phyloP scores from a whole-genome alignment of 2,329 filamentous ascomycete species.

The Alternaria angustiovoidea region DNA sequence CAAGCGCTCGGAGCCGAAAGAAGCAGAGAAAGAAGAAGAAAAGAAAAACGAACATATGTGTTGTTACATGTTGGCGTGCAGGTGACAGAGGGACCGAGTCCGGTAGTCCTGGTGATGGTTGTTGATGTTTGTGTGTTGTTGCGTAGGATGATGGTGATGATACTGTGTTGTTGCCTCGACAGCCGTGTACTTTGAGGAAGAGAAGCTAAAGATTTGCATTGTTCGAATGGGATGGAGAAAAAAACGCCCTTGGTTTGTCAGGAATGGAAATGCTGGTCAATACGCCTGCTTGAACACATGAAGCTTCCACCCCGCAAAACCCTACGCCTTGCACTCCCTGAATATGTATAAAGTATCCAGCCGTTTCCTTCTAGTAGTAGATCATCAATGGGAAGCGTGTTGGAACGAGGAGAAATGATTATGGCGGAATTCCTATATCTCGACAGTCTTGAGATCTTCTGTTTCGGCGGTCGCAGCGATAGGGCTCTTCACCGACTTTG shows the following conservation, averaged over 20 bases:
- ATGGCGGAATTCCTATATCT: constrained; percentile 49
- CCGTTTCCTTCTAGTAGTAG: constrained; percentile 34
- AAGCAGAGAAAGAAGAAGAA: constrained; percentile 1
- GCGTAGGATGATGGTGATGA: background rate
- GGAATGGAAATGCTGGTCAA: constrained; percentile 14
- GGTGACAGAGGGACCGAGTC: background rate
- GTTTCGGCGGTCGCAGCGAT: constrained; percentile 24
- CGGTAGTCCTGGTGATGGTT: constrained; percentile 12
- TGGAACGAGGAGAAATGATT: constrained; percentile 12
- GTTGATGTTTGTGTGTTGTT: constrained; percentile 1
- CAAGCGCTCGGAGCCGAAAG: constrained; percentile 6
- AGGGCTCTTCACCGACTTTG: constrained; percentile 5
- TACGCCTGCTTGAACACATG: constrained; percentile 3
- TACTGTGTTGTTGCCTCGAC: constrained; percentile 8
- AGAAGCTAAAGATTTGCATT: constrained; percentile 8
- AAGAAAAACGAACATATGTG: constrained; percentile 8
- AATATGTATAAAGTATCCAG: constrained; percentile 37
- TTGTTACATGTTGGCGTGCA: constrained; percentile 23
- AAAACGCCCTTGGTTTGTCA: constrained; percentile 7
- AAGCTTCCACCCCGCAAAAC: constrained; percentile 8
- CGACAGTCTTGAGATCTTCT: constrained; percentile 59
- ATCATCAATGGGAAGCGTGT: constrained; percentile 24
- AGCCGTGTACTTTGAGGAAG: background rate
- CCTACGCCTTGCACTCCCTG: constrained; percentile 32
- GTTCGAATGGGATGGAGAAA: background rate